Base-by-base conservation (phyloP, 1,139 yeast genomes). In the Lodderomyces oxycetoniae region DNA sequence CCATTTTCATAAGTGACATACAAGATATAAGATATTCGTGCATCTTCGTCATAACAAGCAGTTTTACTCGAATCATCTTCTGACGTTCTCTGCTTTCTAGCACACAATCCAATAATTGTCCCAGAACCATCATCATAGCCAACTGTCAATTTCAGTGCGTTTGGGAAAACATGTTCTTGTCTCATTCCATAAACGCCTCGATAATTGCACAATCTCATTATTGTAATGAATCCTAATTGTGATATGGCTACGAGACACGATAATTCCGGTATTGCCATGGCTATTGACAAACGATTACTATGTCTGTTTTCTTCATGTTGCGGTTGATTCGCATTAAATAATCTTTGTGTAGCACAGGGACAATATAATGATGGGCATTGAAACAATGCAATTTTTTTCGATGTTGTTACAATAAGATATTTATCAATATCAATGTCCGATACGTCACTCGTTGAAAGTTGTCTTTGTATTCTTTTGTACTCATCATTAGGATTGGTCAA, bases 121-220 rank as follows among this genome's bases (percentile, higher is more conserved):
- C 67, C 43, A 33, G 49, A 53, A 0, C 63, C 65, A 31, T 52
- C 47, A 27, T 47, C 42, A 4, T 17, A 17, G 3, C 62, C 59
- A 22, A 54, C 35, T 0, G 57, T 55, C 23, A 62, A 39, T 7
- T 50, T 48, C 7, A 49, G 35, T 7, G 63, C 63, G 45, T 70
- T 63, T 4, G 79, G 77, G 33, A 79, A 66, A 1, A 73, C 49
- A 42, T 63, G 69, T 47, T 81, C 89, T 44, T 78, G 84, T 28
- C 88, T 57, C 67, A 80, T 61, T 2, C 77, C 75, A 43, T 59
- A 67, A 0, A 79, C 50, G 0, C 86, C 86, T 19, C 79, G 53
- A 47, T 67, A 67, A 32, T 66, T 62, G 17, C 83, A 77, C 27
- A 81, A 49, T 26, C 89, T 53, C 55, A 79, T 67, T 0, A 81